A percentile compares a stretch with the other conserved stretches of the same genome.
phyloP scores from a whole-genome alignment of 306 rosid genomes.

The Dalbergia cochinchinensis region DNA sequence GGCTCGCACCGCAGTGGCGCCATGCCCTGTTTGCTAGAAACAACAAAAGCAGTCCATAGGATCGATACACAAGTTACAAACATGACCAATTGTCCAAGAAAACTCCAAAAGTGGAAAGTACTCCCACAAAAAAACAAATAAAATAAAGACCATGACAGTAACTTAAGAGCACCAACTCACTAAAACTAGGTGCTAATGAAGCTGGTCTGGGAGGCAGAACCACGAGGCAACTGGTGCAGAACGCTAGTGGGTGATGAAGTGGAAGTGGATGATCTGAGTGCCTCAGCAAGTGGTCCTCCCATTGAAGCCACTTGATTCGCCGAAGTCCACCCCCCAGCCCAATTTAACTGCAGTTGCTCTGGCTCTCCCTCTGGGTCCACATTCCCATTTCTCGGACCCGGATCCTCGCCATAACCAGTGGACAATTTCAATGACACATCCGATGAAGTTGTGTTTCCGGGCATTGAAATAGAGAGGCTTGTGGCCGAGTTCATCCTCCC shows the following conservation, averaged over 20 bases:
- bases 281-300: constrained; percentile 99
- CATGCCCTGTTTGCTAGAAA: constrained; percentile 2
- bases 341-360: constrained; percentile 61
- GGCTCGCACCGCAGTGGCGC: not conserved
- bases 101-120: constrained; percentile 25
- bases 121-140: not conserved
- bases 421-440: constrained; percentile 89
- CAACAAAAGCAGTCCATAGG: constrained; percentile 13
- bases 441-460: constrained; percentile 61
- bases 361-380: constrained; percentile 44
- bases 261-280: constrained; percentile 77
- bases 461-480: constrained; percentile 77
- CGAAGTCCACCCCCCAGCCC: constrained; percentile 78
- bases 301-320: constrained; percentile 75
- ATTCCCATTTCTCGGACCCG: constrained; percentile 50
- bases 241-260: constrained; percentile 88
- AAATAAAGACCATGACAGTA: not conserved
- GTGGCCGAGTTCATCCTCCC: constrained; percentile 56
- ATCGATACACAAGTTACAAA: constrained; percentile 2
- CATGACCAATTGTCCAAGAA: constrained; percentile 30
- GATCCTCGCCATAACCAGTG: constrained; percentile 65
- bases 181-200: constrained; percentile 59
- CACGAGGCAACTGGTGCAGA: constrained; percentile 75
- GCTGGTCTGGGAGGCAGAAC: constrained; percentile 65
- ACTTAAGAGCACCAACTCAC: not conserved